phyloP scores from a whole-genome alignment of 805 yeast genomes.

The Kluyveromyces dobzhanskii region DNA sequence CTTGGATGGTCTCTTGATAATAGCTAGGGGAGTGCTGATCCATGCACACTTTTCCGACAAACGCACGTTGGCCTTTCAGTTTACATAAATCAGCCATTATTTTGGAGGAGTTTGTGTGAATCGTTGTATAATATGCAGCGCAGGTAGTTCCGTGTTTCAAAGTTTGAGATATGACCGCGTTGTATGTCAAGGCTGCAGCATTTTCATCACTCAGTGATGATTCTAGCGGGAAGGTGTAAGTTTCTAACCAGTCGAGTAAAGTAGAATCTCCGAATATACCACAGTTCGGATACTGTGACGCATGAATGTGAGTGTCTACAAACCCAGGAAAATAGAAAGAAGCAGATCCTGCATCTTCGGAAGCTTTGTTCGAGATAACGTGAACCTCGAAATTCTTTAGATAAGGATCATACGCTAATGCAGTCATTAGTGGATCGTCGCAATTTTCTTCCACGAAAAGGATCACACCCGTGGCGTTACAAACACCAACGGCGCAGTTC shows the following conservation, averaged over 20 bases:
- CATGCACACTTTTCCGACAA: conserved; percentile 94
- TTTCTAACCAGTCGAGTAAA: conserved; percentile 79
- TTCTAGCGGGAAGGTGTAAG: conserved; percentile 87
- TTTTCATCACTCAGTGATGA: conserved; percentile 46
- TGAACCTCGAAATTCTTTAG: conserved; percentile 12
- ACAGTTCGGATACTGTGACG: conserved; percentile 73
- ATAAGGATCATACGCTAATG: conserved; percentile 13
- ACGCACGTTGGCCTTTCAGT: conserved; percentile 71
- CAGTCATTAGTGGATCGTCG: conserved; percentile 24
- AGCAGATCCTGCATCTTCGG: neutral
- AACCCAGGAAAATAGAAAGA: conserved; percentile 75
- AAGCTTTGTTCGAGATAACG: conserved; percentile 9
- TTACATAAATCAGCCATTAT: conserved; percentile 66
- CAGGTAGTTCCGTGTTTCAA: conserved; percentile 80
- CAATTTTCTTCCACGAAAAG: conserved; percentile 22
- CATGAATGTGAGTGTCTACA: conserved; percentile 76
- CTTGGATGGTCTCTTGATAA: conserved; percentile 50
- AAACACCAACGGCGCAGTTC: conserved; percentile 55
- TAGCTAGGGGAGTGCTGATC: conserved; percentile 70
- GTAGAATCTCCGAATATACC: conserved; percentile 84
- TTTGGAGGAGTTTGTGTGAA: conserved; percentile 69
- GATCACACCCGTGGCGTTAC: conserved; percentile 36
- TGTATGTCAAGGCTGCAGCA: conserved; percentile 55
- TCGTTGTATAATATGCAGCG: conserved; percentile 86
- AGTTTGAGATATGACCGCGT: conserved; percentile 60